Percentiles rank a stretch among this genome's conserved stretches.
Evolutionary conservation across 2,329 filamentous ascomycete species (phyloP).

Genomic region (Scleromitrula shiraiana): DNA sequence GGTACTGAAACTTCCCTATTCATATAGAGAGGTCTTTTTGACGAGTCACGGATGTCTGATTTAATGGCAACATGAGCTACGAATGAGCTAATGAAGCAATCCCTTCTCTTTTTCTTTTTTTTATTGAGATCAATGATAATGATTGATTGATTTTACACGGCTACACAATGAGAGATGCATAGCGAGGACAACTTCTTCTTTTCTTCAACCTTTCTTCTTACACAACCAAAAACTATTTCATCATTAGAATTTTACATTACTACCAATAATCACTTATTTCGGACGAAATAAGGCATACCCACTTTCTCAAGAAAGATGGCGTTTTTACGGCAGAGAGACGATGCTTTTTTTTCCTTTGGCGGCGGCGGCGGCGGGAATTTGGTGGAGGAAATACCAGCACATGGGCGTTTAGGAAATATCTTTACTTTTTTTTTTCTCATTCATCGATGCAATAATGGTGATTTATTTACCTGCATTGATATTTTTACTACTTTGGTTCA

Average conservation of each 20-base stretch:
- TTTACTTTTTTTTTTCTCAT: background rate
- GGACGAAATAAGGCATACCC: background rate
- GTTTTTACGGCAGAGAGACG: background rate
- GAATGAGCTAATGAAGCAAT: no score
- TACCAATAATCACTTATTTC: background rate
- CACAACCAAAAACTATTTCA: no score
- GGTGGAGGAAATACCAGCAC: constrained; percentile 1
- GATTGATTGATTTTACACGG: background rate
- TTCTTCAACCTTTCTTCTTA: background rate
- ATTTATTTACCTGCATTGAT: no score
- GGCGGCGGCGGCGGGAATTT: background rate
- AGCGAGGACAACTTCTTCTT: background rate
- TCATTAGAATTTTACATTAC: no score
- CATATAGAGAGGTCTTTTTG: background rate
- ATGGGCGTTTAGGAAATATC: background rate
- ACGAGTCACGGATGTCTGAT: background rate
- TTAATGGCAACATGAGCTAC: constrained; percentile 5
- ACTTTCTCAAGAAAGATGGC: background rate
- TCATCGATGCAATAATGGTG: no score
- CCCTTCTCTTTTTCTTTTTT: no score
- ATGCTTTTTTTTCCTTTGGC: background rate
- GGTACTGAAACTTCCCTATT: background rate
- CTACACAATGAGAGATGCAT: background rate
- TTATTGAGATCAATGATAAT: constrained; percentile 1
- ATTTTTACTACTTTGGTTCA: no score